These are phyloP conservation scores for Rhodotorula diobovata DNA, from an alignment of 768 basidiomycete species.

Conservation along the genomic window DNA sequence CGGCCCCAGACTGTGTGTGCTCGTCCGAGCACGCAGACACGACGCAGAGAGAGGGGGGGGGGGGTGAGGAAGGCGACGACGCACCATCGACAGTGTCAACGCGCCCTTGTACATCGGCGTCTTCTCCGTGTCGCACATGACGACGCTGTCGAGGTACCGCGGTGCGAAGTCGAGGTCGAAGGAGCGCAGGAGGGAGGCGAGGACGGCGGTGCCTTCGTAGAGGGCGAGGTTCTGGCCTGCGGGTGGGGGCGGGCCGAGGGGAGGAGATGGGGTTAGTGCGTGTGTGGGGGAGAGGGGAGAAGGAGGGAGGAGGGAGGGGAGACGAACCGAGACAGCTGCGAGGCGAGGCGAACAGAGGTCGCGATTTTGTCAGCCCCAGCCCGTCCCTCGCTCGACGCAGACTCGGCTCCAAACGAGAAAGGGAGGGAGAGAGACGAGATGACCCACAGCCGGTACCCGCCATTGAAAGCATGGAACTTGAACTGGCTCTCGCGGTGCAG, in stretches of 20 bases:
- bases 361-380: neutral
- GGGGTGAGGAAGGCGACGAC: neutral
- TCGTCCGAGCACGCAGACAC: too few species aligned
- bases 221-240: conserved; percentile 26
- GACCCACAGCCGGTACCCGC: conserved; percentile 15
- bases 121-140: conserved; percentile 10
- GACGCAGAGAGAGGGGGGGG: neutral
- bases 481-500: conserved; percentile 18
- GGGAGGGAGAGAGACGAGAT: neutral
- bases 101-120: conserved; percentile 14
- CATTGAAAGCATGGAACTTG: conserved; percentile 31
- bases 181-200: conserved; percentile 15
- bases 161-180: conserved; percentile 13
- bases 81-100: conserved; percentile 25
- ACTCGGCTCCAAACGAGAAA: too few species aligned
- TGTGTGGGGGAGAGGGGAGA: neutral
- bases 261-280: neutral
- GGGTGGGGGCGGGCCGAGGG: too few species aligned
- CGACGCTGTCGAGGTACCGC: neutral
- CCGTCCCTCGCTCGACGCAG: too few species aligned
- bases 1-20: too few species aligned
- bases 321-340: neutral
- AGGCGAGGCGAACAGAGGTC: neutral
- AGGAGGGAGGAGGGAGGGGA: neutral
- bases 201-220: conserved; percentile 23